phyloP scores from a whole-genome alignment of 352 stramenopile species.

The Lagenidium sp. region DNA sequence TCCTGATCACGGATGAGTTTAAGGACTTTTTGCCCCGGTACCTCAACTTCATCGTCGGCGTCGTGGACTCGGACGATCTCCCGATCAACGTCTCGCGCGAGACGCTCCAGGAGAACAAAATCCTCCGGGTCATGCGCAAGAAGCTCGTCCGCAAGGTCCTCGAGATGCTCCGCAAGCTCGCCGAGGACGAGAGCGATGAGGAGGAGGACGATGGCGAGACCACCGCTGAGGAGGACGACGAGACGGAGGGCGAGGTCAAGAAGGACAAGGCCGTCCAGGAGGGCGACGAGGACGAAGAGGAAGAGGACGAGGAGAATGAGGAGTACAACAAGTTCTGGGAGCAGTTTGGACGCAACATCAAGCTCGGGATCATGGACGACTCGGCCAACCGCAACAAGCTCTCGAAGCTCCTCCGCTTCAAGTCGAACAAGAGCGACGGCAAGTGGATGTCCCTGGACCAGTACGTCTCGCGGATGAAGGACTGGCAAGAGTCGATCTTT shows the following conservation, averaged over 20 bases:
- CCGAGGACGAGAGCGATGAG: conserved; percentile 83
- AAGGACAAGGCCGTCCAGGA: conserved; percentile 73
- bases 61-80: conserved; percentile 99
- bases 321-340: conserved; percentile 98
- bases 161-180: conserved; percentile 96
- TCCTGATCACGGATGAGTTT: conserved; percentile 98
- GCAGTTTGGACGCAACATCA: conserved; percentile 97
- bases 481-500: conserved; percentile 99
- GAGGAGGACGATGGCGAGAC: conserved; percentile 42
- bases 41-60: conserved; percentile 98
- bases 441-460: conserved; percentile 93
- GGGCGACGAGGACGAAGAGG: conserved; percentile 27
- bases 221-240: conserved; percentile 46
- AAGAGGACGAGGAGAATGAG: conserved; percentile 60
- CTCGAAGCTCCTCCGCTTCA: conserved; percentile 96
- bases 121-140: conserved; percentile 99
- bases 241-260: conserved; percentile 51
- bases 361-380: conserved; percentile 99
- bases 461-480: conserved; percentile 97
- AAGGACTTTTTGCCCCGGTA: conserved; percentile 97
- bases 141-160: conserved; percentile 99
- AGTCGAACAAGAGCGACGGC: conserved; percentile 89
- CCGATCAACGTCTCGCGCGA: conserved; percentile 99
- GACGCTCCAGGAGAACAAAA: conserved; percentile 99
- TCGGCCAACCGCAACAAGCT: conserved; percentile 92